phyloP scores from a whole-genome alignment of 768 basidiomycete genomes.

The Obba rivulosa region DNA sequence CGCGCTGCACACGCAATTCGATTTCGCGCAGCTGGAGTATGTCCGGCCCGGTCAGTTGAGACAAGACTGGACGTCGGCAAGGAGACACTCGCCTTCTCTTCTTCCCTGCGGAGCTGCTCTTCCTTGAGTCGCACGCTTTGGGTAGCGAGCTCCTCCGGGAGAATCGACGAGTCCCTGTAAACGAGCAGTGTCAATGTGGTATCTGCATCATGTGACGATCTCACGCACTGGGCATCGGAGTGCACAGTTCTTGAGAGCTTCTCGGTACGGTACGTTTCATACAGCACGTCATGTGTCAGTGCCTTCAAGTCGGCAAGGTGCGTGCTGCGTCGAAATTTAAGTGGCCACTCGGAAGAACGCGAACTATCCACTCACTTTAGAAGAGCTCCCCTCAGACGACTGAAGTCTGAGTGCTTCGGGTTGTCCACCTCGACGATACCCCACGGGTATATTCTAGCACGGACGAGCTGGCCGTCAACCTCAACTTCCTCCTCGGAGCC shows the following conservation, averaged over 20 bases:
- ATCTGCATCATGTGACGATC: background rate
- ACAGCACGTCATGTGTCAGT: slow-evolving; percentile 88
- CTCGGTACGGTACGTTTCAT: slow-evolving; percentile 97
- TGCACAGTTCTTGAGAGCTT: slow-evolving; percentile 90
- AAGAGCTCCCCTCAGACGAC: slow-evolving; percentile 84
- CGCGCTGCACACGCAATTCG: slow-evolving; percentile 95
- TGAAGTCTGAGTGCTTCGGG: slow-evolving; percentile 99
- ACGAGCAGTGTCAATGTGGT: slow-evolving; percentile 20
- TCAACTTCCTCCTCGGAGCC: slow-evolving; percentile 97
- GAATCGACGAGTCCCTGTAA: slow-evolving; percentile 76
- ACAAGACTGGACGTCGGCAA: slow-evolving; percentile 1
- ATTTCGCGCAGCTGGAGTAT: slow-evolving; percentile 79
- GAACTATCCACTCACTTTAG: slow-evolving; percentile 56
- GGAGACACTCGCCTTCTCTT: slow-evolving; percentile 69
- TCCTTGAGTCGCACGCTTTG: slow-evolving; percentile 98
- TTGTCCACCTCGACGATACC: slow-evolving; percentile 98
- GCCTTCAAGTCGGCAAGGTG: slow-evolving; percentile 94
- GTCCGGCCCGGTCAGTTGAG: background rate
- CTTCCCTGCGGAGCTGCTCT: slow-evolving; percentile 94
- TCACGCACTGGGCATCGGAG: slow-evolving; percentile 61
- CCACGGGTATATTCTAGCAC: slow-evolving; percentile 97
- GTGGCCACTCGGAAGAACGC: background rate
- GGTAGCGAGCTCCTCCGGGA: slow-evolving; percentile 94
- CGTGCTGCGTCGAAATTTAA: slow-evolving; percentile 48
- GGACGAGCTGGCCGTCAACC: slow-evolving; percentile 84